Base-by-base conservation (phyloP, 2,329 filamentous ascomycete species). In the Sordariomycetes sp. region DNA sequence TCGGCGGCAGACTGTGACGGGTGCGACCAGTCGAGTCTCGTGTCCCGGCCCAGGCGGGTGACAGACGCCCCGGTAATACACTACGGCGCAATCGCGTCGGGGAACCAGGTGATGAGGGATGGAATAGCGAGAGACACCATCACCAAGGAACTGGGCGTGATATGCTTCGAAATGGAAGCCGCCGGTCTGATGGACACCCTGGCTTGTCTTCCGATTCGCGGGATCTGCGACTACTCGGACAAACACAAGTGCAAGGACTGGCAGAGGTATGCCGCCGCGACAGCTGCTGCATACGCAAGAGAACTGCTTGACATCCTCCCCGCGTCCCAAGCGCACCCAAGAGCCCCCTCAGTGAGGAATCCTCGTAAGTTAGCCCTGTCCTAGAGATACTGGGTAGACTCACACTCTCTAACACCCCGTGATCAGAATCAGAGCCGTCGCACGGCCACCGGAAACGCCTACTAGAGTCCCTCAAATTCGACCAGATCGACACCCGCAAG, bases 161-260 rank as follows among this genome's bases (percentile, higher is more conserved):
- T 64, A 1, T 67, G 66, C 24, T 63, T 69, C 52, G 67, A 69
- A 55, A 69, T 68, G 67, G 67, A 68, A 40, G 65, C 64, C 0
- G 65, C 66, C 0, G 67, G 66, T 0, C 20, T 69, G 1, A 63
- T 60, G 59, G 59, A 63, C 3, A 58, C 60, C 0, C 63, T 70
- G 2, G 67, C 67, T 0, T 73, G 67, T n/a, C 35, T 73, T 0
- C 63, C 70, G 0, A 68, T 75, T 11, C 65, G 70, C 3, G 72
- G 71, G 0, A 69, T 74, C 0, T 74, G 67, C 32, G 68, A 72
- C 46, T 74, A 74, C 54, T 63, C 70, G 1, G 72, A 76, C 55
- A 65, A 64, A 0, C 70, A 74, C 58, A 74, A 74, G 59, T 67
- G 64, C 50, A 67, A 74, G 8, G 22, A 24, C 2, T 74, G 70